These are phyloP conservation scores for Neonectria faginata DNA, from an alignment of 2,329 filamentous ascomycete genomes.

Conservation along the genomic window DNA sequence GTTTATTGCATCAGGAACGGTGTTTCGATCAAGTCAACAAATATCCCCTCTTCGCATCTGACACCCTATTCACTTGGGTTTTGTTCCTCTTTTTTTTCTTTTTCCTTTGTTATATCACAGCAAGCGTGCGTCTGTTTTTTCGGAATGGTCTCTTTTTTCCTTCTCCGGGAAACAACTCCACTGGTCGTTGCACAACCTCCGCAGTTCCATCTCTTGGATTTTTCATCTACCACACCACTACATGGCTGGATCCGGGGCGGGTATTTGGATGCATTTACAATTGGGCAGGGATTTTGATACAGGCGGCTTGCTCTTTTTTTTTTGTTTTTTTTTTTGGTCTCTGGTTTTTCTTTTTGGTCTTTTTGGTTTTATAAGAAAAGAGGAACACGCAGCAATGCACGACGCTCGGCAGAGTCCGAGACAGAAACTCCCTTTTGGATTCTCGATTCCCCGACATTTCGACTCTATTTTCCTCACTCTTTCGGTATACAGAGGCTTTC, in stretches of 20 bases:
- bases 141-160: slow-evolving; percentile 50
- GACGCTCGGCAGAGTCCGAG: slow-evolving; percentile 62
- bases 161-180: slow-evolving; percentile 54
- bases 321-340: slow-evolving; percentile 46
- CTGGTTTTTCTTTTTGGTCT: slow-evolving; percentile 46
- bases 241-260: slow-evolving; percentile 67
- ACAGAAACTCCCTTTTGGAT: slow-evolving; percentile 58
- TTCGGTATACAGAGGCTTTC: slow-evolving; percentile 47
- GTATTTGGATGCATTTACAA: slow-evolving; percentile 66
- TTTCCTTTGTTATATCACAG: slow-evolving; percentile 57
- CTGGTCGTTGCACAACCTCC: slow-evolving; percentile 53
- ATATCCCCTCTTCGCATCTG: slow-evolving; percentile 52
- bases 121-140: slow-evolving; percentile 53
- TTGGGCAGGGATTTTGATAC: slow-evolving; percentile 61
- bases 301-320: slow-evolving; percentile 57
- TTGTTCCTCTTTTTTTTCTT: slow-evolving; percentile 42
- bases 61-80: slow-evolving; percentile 38
- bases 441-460: slow-evolving; percentile 52
- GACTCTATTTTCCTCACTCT: slow-evolving; percentile 37
- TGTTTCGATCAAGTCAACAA: slow-evolving; percentile 54
- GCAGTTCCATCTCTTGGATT: slow-evolving; percentile 63
- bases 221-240: slow-evolving; percentile 58
- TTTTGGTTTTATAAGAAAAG: slow-evolving; percentile 60
- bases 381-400: slow-evolving; percentile 75
- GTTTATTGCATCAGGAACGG: slow-evolving; percentile 59